These are phyloP conservation scores for Monilinia aucupariae DNA, from an alignment of 2,329 filamentous ascomycete genomes.

Conservation along the genomic window DNA sequence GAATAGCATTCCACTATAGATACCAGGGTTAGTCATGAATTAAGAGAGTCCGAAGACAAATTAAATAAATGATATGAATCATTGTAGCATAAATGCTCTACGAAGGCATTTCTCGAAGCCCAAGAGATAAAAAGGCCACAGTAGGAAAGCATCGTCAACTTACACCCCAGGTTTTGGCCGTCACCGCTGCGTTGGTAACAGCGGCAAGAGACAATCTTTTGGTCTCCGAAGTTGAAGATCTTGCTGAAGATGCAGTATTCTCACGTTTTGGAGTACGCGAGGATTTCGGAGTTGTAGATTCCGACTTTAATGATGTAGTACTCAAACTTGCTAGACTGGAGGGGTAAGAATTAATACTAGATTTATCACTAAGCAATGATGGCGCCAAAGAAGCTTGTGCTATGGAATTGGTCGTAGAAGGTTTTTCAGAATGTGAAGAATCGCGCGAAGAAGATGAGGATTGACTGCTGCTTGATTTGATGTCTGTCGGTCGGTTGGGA, in stretches of 20 bases:
- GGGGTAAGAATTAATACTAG: conserved; percentile 26
- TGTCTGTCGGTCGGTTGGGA: conserved; percentile 38
- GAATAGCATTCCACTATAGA: conserved; percentile 45
- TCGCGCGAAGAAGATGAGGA: conserved; percentile 47
- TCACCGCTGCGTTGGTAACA: conserved; percentile 50
- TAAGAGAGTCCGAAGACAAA: background rate
- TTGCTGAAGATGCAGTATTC: conserved; percentile 35
- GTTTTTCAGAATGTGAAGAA: conserved; percentile 37
- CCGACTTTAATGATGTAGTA: conserved; percentile 39
- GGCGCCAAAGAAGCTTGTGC: conserved; percentile 27
- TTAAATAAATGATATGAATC: background rate
- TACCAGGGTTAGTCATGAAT: background rate
- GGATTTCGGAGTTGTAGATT: conserved; percentile 38
- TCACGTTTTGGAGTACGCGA: conserved; percentile 37
- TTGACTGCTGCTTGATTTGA: conserved; percentile 41
- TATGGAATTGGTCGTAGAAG: conserved; percentile 33
- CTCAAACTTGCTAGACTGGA: conserved; percentile 36
- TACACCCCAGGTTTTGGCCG: conserved; percentile 52
- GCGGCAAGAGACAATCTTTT: conserved; percentile 50
- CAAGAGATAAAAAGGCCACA: background rate
- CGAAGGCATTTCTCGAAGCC: background rate
- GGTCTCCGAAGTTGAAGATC: conserved; percentile 29
- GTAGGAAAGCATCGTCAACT: background rate
- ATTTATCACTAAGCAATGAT: conserved; percentile 18
- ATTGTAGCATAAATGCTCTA: background rate